Percentiles rank a stretch among this genome's conserved stretches.
Conservation (phyloP, 1,284 basidiomycete genomes). For the Sanghuangporus weigelae region DNA sequence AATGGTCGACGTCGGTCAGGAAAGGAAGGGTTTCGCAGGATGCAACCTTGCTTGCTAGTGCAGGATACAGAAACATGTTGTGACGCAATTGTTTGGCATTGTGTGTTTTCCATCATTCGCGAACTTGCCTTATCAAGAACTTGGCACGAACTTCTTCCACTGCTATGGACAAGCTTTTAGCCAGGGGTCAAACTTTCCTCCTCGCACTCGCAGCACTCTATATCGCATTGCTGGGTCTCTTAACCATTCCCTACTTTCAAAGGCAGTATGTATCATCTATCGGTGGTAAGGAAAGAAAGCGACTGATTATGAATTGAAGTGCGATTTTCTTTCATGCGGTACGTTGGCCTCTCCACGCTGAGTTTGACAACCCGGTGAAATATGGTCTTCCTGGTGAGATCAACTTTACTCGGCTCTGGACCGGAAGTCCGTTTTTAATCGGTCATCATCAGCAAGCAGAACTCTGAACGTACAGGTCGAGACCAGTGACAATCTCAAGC, state of each 20-base stretch:
- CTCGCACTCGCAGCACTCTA: constrained; percentile 50
- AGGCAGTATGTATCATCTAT: constrained; percentile 53
- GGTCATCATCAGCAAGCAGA: constrained; percentile 33
- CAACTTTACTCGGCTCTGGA: not conserved
- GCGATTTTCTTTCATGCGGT: constrained; percentile 65
- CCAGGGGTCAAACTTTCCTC: constrained; percentile 28
- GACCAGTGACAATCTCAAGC: constrained; percentile 70
- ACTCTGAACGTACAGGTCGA: constrained; percentile 66
- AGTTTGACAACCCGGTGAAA: constrained; percentile 63
- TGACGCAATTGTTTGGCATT: not conserved
- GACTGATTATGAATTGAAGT: constrained; percentile 26
- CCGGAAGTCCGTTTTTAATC: not conserved
- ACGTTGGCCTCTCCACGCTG: constrained; percentile 56
- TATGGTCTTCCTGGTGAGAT: constrained; percentile 75
- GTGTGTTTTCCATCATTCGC: not conserved
- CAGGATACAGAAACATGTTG: not conserved
- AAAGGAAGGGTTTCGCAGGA: not conserved
- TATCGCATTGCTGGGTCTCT: constrained; percentile 43
- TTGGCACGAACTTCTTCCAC: not conserved
- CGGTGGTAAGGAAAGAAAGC: not conserved
- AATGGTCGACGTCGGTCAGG: not conserved
- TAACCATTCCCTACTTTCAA: constrained; percentile 65
- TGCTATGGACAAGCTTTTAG: constrained; percentile 1
- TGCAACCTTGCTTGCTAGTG: not conserved
- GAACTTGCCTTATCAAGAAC: not conserved